Evolutionary conservation across 1,284 basidiomycete genomes (phyloP).

Genomic region (Ceratobasidium sp.): DNA sequence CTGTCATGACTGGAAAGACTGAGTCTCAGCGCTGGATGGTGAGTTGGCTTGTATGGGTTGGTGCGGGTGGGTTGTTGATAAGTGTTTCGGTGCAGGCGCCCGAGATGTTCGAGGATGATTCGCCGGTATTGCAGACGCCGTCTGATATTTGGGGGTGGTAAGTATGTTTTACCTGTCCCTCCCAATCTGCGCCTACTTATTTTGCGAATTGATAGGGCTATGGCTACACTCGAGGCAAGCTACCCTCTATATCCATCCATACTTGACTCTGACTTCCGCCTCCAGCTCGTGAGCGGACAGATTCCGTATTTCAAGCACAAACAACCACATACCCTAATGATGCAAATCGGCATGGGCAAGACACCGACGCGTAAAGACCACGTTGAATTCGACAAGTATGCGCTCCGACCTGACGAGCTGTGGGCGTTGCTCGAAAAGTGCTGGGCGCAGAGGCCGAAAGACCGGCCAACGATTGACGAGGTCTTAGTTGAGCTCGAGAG

Average conservation of each 20-base stretch:
- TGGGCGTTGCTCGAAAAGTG: slow-evolving; percentile 19
- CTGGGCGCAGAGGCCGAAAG: neutral
- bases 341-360: neutral
- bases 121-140: slow-evolving; percentile 12
- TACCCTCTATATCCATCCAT: neutral
- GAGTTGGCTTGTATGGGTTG: neutral
- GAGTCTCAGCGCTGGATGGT: slow-evolving; percentile 41
- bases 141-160: slow-evolving; percentile 42
- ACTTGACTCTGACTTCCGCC: neutral
- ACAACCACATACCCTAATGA: neutral
- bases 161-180: neutral
- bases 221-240: slow-evolving; percentile 33
- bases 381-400: slow-evolving; percentile 18
- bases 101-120: slow-evolving; percentile 33
- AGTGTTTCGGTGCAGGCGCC: too few relatives aligned
- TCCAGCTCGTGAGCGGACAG: slow-evolving; percentile 8
- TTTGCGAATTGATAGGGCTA: slow-evolving; percentile 13
- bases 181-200: neutral
- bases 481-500: slow-evolving; percentile 9
- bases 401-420: slow-evolving; percentile 21
- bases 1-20: slow-evolving; percentile 41
- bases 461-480: slow-evolving; percentile 9
- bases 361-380: neutral
- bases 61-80: neutral
- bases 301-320: slow-evolving; percentile 1